A percentile compares a stretch with the other conserved stretches of the same genome.
These are phyloP conservation scores for Penicillium sp. DNA, from an alignment of 2,329 filamentous ascomycete species.

Conservation along the genomic window DNA sequence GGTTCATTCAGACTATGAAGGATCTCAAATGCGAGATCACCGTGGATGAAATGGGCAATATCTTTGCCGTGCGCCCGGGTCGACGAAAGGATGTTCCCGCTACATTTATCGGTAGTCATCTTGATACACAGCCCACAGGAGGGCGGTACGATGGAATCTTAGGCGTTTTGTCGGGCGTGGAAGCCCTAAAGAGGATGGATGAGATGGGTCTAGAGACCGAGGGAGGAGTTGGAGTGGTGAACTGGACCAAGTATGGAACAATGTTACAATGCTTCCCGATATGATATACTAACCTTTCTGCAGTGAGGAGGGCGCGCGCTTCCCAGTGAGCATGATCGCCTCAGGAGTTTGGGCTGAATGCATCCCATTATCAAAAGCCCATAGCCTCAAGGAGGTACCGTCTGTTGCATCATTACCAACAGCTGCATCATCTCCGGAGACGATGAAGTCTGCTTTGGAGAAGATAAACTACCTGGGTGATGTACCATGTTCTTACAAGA, in stretches of 20 bases:
- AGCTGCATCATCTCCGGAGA: slow-evolving; percentile 61
- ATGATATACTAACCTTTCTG: slow-evolving; percentile 21
- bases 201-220: slow-evolving; percentile 72
- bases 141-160: slow-evolving; percentile 67
- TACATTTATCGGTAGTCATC: slow-evolving; percentile 73
- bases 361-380: slow-evolving; percentile 68
- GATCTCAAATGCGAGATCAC: slow-evolving; percentile 70
- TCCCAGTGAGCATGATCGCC: slow-evolving; percentile 73
- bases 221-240: slow-evolving; percentile 74
- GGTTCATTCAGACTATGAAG: slow-evolving; percentile 71
- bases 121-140: slow-evolving; percentile 66
- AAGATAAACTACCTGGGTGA: slow-evolving; percentile 73
- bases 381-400: slow-evolving; percentile 66
- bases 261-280: background rate
- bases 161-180: slow-evolving; percentile 74
- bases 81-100: slow-evolving; percentile 62
- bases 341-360: slow-evolving; percentile 75
- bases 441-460: slow-evolving; percentile 71
- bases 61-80: slow-evolving; percentile 74
- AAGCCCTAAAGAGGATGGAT: slow-evolving; percentile 71
- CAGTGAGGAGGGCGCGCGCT: slow-evolving; percentile 79
- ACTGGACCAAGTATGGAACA: slow-evolving; percentile 51
- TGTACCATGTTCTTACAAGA: slow-evolving; percentile 60
- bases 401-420: slow-evolving; percentile 50
- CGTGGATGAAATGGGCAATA: slow-evolving; percentile 79